Conservation (phyloP, 305 asterid genomes). For the Fraxinus greggii region DNA sequence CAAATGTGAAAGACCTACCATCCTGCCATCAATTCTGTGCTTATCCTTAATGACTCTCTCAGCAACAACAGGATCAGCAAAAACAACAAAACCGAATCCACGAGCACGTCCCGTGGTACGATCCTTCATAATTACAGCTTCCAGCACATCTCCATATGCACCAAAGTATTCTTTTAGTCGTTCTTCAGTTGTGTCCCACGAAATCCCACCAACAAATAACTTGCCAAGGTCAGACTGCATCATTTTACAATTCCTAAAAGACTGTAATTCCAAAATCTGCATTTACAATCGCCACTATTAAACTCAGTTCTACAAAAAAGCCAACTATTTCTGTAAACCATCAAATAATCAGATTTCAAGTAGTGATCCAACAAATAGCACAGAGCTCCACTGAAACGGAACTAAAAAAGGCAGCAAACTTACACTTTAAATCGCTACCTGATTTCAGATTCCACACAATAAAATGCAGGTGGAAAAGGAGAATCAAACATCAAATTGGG, state of each 20-base stretch:
- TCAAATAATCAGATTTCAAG: background rate
- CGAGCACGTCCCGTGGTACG: conserved; percentile 41
- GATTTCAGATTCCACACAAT: background rate
- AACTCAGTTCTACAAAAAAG: background rate
- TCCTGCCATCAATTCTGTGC: conserved; percentile 38
- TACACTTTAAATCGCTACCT: background rate
- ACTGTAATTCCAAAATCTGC: conserved; percentile 15
- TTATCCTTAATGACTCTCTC: conserved; percentile 38
- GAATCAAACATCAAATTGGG: background rate
- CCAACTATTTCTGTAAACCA: conserved; percentile 9
- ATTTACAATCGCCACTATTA: background rate
- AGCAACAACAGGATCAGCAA: conserved; percentile 37
- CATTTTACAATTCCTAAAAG: conserved; percentile 10
- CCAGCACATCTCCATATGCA: conserved; percentile 34
- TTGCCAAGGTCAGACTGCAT: conserved; percentile 40
- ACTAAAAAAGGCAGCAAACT: background rate
- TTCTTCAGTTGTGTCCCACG: conserved; percentile 40
- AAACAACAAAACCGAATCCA: conserved; percentile 38
- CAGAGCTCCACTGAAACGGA: background rate
- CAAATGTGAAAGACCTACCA: conserved; percentile 17
- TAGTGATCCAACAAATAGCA: background rate
- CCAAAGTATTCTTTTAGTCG: conserved; percentile 35
- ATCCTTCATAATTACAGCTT: conserved; percentile 40
- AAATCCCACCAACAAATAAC: conserved; percentile 39
- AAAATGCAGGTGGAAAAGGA: background rate